Evolutionary conservation across 106 monocot species (phyloP).

Genomic region (Alisma plantagoaquatica): DNA sequence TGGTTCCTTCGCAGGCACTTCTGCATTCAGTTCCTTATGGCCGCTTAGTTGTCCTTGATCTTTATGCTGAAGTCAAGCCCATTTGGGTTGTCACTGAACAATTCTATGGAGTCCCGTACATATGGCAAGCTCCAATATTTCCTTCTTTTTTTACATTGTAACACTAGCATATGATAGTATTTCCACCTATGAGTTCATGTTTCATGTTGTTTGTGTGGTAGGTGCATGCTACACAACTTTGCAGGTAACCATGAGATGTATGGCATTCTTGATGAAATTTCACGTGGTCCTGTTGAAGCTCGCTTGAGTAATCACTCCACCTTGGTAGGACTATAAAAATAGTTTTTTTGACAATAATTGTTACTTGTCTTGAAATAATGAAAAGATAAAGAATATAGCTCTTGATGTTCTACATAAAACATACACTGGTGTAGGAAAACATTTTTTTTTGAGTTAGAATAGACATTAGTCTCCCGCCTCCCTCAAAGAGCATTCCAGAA

Average conservation of each 20-base stretch:
- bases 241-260: slow-evolving; percentile 98
- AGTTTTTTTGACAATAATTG: too few species aligned
- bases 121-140: slow-evolving; percentile 89
- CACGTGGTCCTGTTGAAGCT: slow-evolving; percentile 78
- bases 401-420: too few species aligned
- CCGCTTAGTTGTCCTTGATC: slow-evolving; percentile 90
- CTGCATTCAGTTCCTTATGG: slow-evolving; percentile 92
- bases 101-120: slow-evolving; percentile 94
- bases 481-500: too few species aligned
- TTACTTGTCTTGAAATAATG: too few species aligned
- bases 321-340: slow-evolving; percentile 73
- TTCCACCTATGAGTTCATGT: too few species aligned
- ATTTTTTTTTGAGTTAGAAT: too few species aligned
- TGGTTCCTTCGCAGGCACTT: slow-evolving; percentile 75
- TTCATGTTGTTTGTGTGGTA: too few species aligned
- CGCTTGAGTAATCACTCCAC: slow-evolving; percentile 67
- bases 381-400: too few species aligned
- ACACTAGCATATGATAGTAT: too few species aligned
- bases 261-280: slow-evolving; percentile 76
- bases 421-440: too few species aligned
- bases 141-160: too few species aligned
- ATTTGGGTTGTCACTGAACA: slow-evolving; percentile 88
- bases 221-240: slow-evolving; percentile 99
- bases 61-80: slow-evolving; percentile 97
- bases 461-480: too few species aligned